Base-by-base conservation (phyloP, 2,329 filamentous ascomycete species). In the Botryotinia convoluta region DNA sequence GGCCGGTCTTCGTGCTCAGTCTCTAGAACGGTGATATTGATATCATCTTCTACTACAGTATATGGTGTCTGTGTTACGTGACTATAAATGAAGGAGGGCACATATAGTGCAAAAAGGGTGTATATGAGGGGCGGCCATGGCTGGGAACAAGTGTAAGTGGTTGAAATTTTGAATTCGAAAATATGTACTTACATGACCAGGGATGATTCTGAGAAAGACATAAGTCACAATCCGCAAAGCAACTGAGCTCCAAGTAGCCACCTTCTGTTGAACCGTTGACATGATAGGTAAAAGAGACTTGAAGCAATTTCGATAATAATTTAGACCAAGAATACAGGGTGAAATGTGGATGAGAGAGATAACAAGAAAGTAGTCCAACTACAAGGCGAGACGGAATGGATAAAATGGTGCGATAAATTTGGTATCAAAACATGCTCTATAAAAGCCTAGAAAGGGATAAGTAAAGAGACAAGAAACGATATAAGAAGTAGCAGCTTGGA, bases 31-130 rank as follows among this genome's bases (percentile, higher is more conserved):
- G 82, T 82, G 9, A 91, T 80, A 71, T 91, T 87, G 35, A 91
- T 83, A 75, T 91, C 84, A 76, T 91, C 89, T 22, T 82, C 83
- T 37, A 91, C 82, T 8, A 92, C 79, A 65, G 88, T 84, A 78
- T 90, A 87, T 74, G 87, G 84, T 10, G 89, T 84, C 73, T 88
- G 87, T 26, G 85, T 85, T 39, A 87, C 81, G 79, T 88, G 90
- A 77, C 86, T 88, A 20, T 85, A 83, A 69, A 92, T 81, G 81
- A 92, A 93, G 0, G 90, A 85, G 0, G 90, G 86, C 0, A 91
- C 80, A 77, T 93, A 93, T 73, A 93, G 82, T 37, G 88, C 89
- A 74, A 92, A 90, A 3, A 92, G 83, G 0, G 91, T 86, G 73
- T 89, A 89, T 5, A 90, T 84, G 18, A 87, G 77, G 18, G 81